A percentile compares a stretch with the other conserved stretches of the same genome.
These are phyloP conservation scores for Saccharomyces uvarum DNA, from an alignment of 1,139 yeast genomes.

Conservation along the genomic window DNA sequence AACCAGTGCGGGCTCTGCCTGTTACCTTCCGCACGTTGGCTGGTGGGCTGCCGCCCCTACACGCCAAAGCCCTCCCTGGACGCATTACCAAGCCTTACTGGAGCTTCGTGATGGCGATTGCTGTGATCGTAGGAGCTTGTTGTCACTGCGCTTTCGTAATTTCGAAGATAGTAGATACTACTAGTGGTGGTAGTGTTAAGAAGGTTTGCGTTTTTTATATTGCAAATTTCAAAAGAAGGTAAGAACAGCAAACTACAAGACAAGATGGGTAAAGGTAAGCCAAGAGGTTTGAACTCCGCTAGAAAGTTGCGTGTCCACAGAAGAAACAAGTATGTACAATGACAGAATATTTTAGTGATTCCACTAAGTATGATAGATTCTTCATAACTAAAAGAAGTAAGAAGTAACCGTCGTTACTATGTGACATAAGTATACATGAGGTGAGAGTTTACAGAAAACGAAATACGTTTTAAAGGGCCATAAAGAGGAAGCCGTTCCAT, in stretches of 20 bases:
- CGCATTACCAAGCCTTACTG: too few species aligned
- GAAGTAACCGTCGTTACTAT: neutral
- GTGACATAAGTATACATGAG: neutral
- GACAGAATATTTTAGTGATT: neutral
- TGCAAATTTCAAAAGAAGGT: neutral
- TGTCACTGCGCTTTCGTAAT: neutral
- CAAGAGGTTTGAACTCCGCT: slow-evolving; percentile 88
- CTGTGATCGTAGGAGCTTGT: neutral
- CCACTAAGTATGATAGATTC: neutral
- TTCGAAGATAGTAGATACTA: neutral
- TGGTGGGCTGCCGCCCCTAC: neutral
- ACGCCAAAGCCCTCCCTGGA: neutral
- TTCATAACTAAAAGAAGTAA: neutral
- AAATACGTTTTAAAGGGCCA: neutral
- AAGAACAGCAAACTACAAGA: slow-evolving; percentile 18
- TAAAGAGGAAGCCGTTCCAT: too few species aligned
- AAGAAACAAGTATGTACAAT: slow-evolving; percentile 70
- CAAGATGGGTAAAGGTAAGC: slow-evolving; percentile 38
- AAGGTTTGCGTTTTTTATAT: neutral
- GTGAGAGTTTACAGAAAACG: neutral
- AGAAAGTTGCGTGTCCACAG: slow-evolving; percentile 99
- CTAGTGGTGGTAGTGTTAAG: neutral
- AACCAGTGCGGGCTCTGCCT: too few species aligned
- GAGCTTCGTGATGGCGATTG: neutral
- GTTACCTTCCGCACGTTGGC: neutral